These are phyloP conservation scores for Hibiscus mutabilis DNA, from an alignment of 345 rosid species.

Conservation along the genomic window DNA sequence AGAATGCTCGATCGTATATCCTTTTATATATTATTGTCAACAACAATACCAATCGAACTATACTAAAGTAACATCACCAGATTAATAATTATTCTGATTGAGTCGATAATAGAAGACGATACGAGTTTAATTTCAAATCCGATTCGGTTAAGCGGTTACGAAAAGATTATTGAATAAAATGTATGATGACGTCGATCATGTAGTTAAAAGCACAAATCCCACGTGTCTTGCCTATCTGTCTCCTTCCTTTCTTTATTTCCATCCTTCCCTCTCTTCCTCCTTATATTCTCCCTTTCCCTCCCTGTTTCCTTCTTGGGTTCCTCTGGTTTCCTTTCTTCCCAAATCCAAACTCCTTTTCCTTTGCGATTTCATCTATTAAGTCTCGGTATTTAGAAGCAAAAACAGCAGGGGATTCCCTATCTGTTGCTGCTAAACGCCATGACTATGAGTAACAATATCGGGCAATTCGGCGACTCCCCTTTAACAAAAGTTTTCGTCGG, in stretches of 20 bases:
- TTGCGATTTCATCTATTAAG: background rate
- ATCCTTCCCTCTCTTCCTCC: slow-evolving; percentile 9
- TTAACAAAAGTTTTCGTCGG: slow-evolving; percentile 95
- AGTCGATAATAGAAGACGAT: background rate
- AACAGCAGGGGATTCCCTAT: too few relatives aligned
- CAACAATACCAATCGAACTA: too few relatives aligned
- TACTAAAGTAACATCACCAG: too few relatives aligned
- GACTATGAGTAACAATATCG: slow-evolving; percentile 45
- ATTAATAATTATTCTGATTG: background rate
- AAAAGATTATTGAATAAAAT: background rate
- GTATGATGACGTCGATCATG: slow-evolving; percentile 42
- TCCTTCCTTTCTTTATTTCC: slow-evolving; percentile 24
- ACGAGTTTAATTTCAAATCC: background rate
- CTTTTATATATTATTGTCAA: too few relatives aligned
- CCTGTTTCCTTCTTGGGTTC: slow-evolving; percentile 1
- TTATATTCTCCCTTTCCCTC: slow-evolving; percentile 19
- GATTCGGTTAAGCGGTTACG: background rate
- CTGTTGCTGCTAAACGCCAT: slow-evolving; percentile 10
- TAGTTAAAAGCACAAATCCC: slow-evolving; percentile 20
- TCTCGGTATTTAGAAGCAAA: background rate
- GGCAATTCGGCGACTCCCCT: slow-evolving; percentile 82
- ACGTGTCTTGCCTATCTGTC: slow-evolving; percentile 62
- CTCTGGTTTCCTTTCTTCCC: background rate
- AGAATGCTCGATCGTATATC: too few relatives aligned
- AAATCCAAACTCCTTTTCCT: background rate